These are phyloP conservation scores for Tagetes patula DNA, from an alignment of 129 eudicot genomes.

Conservation along the genomic window DNA sequence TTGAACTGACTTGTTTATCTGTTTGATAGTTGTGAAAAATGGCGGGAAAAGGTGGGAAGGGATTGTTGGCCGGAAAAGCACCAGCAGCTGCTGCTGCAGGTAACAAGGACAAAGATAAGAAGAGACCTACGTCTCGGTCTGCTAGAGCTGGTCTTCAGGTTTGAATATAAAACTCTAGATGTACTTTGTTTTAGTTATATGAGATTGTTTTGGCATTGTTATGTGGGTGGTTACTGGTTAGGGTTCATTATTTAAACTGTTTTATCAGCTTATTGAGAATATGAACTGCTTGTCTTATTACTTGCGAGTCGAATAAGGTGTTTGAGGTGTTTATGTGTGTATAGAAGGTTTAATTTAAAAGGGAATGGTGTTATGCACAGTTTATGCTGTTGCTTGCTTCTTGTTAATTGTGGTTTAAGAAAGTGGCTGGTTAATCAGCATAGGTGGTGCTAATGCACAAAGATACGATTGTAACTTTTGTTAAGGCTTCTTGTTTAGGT, in stretches of 20 bases:
- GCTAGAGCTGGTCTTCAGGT: constrained; percentile 83
- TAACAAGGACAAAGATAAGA: constrained; percentile 66
- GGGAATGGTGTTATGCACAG: neutral
- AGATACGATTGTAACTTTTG: neutral
- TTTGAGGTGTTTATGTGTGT: neutral
- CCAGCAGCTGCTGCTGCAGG: constrained; percentile 57
- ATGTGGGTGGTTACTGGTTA: neutral
- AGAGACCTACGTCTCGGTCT: constrained; percentile 58
- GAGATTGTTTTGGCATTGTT: neutral
- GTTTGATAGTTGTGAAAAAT: constrained; percentile 29
- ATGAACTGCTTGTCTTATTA: neutral
- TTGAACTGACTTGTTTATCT: neutral
- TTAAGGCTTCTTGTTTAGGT: neutral
- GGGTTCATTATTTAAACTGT: neutral
- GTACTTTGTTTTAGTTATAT: neutral
- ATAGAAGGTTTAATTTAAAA: neutral
- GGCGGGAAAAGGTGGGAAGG: constrained; percentile 87
- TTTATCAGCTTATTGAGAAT: neutral
- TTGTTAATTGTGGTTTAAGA: neutral
- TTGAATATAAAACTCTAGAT: neutral
- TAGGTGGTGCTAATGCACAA: neutral
- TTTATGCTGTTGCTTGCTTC: neutral
- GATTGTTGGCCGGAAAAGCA: constrained; percentile 65
- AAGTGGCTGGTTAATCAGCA: neutral
- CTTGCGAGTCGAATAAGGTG: neutral